These are phyloP conservation scores for Leucogyrophana mollusca DNA, from an alignment of 768 basidiomycete genomes.

Conservation along the genomic window DNA sequence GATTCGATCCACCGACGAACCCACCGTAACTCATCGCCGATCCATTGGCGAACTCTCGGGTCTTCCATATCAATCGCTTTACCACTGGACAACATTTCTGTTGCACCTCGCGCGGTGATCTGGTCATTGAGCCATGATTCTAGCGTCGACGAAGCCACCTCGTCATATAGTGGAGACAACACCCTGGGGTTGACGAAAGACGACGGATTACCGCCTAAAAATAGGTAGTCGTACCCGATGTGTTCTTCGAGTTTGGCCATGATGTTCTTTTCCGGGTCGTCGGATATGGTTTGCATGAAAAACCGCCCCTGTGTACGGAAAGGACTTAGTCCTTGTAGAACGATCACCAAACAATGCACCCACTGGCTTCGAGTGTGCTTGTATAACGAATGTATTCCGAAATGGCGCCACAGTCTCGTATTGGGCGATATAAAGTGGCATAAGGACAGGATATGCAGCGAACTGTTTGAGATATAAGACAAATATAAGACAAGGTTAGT, in stretches of 20 bases:
- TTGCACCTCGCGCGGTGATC: constrained; percentile 18
- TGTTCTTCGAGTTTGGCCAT: constrained; percentile 13
- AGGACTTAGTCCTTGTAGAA: neutral
- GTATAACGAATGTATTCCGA: constrained; percentile 25
- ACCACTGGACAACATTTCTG: constrained; percentile 15
- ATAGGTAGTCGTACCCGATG: constrained; percentile 1
- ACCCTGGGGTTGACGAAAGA: constrained; percentile 13
- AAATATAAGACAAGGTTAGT: constrained; percentile 1
- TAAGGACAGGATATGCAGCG: constrained; percentile 59
- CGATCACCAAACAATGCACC: constrained; percentile 2
- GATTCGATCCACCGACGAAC: constrained; percentile 38
- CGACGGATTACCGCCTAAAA: constrained; percentile 4
- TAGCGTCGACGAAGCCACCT: constrained; percentile 34
- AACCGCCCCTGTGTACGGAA: constrained; percentile 1
- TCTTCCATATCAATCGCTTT: constrained; percentile 30
- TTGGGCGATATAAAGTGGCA: constrained; percentile 62
- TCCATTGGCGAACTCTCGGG: constrained; percentile 40
- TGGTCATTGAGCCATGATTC: constrained; percentile 29
- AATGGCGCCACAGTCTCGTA: constrained; percentile 36
- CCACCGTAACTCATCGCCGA: constrained; percentile 31
- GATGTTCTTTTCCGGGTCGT: constrained; percentile 16
- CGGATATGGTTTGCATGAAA: neutral
- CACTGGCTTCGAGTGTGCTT: constrained; percentile 26
- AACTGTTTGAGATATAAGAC: constrained; percentile 36
- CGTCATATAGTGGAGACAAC: constrained; percentile 17